Evolutionary conservation across 768 basidiomycete genomes (phyloP).

Genomic region (Leccinum subgranulosum): DNA sequence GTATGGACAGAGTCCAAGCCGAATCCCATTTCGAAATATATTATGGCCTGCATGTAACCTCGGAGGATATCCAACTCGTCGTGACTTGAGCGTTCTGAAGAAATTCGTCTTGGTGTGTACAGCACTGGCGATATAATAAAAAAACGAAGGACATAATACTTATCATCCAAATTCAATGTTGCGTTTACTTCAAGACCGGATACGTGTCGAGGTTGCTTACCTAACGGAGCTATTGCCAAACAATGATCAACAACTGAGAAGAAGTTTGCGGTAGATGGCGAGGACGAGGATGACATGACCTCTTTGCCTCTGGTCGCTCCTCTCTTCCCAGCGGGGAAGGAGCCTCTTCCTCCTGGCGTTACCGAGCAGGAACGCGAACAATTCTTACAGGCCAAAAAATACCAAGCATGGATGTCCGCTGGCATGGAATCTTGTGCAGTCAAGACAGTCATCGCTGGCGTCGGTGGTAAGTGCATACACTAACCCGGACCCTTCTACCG

Average conservation of each 20-base stretch:
- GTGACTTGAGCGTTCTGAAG: too few relatives aligned
- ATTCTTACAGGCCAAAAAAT: slow-evolving; percentile 68
- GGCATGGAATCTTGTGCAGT: slow-evolving; percentile 85
- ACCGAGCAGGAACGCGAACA: slow-evolving; percentile 75
- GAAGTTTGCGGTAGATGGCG: slow-evolving; percentile 5
- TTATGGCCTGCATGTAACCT: too few relatives aligned
- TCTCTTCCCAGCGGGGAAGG: slow-evolving; percentile 80
- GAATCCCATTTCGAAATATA: too few relatives aligned
- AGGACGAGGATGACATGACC: slow-evolving; percentile 26
- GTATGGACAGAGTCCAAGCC: too few relatives aligned
- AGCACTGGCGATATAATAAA: too few relatives aligned
- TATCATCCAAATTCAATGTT: too few relatives aligned
- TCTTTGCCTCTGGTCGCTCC: slow-evolving; percentile 52
- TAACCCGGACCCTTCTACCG: not conserved
- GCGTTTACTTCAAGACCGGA: too few relatives aligned
- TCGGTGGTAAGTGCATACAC: slow-evolving; percentile 60
- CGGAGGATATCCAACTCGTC: too few relatives aligned
- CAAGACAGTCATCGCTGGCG: slow-evolving; percentile 80
- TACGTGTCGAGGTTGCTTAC: not conserved
- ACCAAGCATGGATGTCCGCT: slow-evolving; percentile 63
- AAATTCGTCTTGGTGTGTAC: too few relatives aligned
- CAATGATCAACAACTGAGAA: slow-evolving; percentile 12
- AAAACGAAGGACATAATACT: too few relatives aligned
- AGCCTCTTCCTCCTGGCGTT: slow-evolving; percentile 81
- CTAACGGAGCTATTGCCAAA: slow-evolving; percentile 1